phyloP scores from a whole-genome alignment of 768 basidiomycete genomes.

The Panaeolus papilionaceus region DNA sequence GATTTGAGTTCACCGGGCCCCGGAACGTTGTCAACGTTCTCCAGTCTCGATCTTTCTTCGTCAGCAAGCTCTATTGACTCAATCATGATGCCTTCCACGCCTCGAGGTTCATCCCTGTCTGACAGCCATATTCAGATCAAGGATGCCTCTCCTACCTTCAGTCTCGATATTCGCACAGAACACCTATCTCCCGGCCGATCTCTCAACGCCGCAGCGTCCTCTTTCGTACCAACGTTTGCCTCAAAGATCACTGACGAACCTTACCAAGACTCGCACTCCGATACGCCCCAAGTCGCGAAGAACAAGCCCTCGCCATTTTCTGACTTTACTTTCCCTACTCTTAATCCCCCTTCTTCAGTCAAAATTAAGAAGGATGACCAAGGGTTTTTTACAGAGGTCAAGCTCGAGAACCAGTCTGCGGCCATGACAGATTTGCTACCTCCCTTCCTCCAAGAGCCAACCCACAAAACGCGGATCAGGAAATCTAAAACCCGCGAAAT shows the following conservation, averaged over 20 bases:
- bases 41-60: slow-evolving; percentile 50
- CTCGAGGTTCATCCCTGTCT: slow-evolving; percentile 46
- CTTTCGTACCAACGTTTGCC: slow-evolving; percentile 45
- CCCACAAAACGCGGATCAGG: slow-evolving; percentile 44
- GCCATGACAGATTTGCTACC: slow-evolving; percentile 47
- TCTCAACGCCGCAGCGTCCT: slow-evolving; percentile 52
- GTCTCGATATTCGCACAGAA: slow-evolving; percentile 33
- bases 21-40: slow-evolving; percentile 40
- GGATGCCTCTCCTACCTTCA: slow-evolving; percentile 36
- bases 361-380: slow-evolving; percentile 60
- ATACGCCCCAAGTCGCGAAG: background rate
- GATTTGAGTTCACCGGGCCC: slow-evolving; percentile 28
- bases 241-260: slow-evolving; percentile 29
- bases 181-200: slow-evolving; percentile 35
- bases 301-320: slow-evolving; percentile 30
- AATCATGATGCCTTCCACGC: slow-evolving; percentile 56
- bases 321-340: slow-evolving; percentile 56
- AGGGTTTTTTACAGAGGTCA: slow-evolving; percentile 54
- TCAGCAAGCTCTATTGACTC: slow-evolving; percentile 51
- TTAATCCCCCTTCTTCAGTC: slow-evolving; percentile 45
- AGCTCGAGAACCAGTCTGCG: slow-evolving; percentile 34
- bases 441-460: slow-evolving; percentile 52
- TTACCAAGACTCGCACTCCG: slow-evolving; percentile 19
- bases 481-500: slow-evolving; percentile 64
- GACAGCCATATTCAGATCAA: slow-evolving; percentile 42